Base-by-base conservation (phyloP, 805 yeast species). In the Grigorovia jiainica region DNA sequence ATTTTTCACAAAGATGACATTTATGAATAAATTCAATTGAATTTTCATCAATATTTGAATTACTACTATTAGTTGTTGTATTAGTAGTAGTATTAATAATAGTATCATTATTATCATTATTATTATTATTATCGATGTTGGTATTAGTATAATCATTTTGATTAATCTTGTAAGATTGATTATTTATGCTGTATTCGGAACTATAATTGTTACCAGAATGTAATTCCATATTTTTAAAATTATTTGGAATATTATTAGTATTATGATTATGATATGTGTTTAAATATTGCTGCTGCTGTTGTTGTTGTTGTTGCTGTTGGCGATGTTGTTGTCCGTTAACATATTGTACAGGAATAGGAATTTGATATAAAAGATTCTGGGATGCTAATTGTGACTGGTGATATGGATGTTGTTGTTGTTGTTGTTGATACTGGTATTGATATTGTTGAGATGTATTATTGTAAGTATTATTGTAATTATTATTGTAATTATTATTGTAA, bases 1-100 rank as follows among this genome's bases (percentile, higher is more conserved):
- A 50, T 43, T 59, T 59, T 16, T 50, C 55, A 43, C 65, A 60
- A 15, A 58, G 38, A 23, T 50, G 54, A 41, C 65, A 60, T 32
- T 49, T 43, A 59, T 64, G 52, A 33, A 43, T 34, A 31, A 42
- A 43, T 10, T 10, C 30, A 17, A 34, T 15, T 24, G 31, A 18
- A 21, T 4, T 19, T n/a, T 16, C 23, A 21, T 27, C 19, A 15
- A 8, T 11, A 21, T 21, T 21, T 7, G 27, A 7, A 6, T 23
- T 21, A 21, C 18, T 21, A n/a, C 23, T 31, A 31, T 20, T 31
- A 18, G 35, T 33, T 13, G 35, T 18, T 4, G 21, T n/a, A 6
- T n/a, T 15, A 11, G 23, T 5, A 19, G 23, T 18, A 18, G 15
- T 19, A 19, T 6, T 19, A 19, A 8, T 21, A 24, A 7, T n/a